Conservation (phyloP, 176 grass and related monocot genomes). For the Aegilops bicornis region DNA sequence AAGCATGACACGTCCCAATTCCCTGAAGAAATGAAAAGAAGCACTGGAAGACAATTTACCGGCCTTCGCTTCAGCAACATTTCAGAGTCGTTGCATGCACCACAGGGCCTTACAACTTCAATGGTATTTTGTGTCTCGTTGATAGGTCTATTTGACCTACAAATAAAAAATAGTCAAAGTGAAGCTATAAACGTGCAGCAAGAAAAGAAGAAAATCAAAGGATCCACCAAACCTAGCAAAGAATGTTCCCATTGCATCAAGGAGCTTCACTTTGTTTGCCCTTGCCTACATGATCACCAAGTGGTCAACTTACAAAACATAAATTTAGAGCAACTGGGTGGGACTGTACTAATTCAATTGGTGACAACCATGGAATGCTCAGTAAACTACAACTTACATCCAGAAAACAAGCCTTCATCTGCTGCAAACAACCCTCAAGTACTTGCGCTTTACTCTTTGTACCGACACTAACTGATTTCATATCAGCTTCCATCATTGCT, state of each 20-base stretch:
- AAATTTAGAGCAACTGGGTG: slow-evolving; percentile 14
- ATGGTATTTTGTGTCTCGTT: slow-evolving; percentile 47
- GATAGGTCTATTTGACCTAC: slow-evolving; percentile 65
- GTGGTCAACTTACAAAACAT: background rate
- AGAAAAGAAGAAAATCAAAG: slow-evolving; percentile 17
- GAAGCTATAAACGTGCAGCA: slow-evolving; percentile 19
- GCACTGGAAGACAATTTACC: slow-evolving; percentile 47
- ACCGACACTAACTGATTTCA: slow-evolving; percentile 95
- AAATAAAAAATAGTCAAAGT: slow-evolving; percentile 24
- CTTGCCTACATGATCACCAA: slow-evolving; percentile 55
- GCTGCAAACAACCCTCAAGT: slow-evolving; percentile 84
- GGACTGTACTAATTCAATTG: background rate
- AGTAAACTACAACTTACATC: slow-evolving; percentile 68
- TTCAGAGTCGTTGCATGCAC: slow-evolving; percentile 66
- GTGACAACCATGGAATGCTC: background rate
- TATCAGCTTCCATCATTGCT: slow-evolving; percentile 97
- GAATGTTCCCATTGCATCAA: slow-evolving; percentile 90
- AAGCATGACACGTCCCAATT: background rate
- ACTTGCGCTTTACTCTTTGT: slow-evolving; percentile 89
- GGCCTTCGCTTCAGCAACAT: slow-evolving; percentile 70
- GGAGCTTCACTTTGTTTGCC: slow-evolving; percentile 75
- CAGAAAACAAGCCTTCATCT: slow-evolving; percentile 95
- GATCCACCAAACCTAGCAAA: slow-evolving; percentile 66
- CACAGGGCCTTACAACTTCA: slow-evolving; percentile 75
- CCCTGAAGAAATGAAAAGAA: slow-evolving; percentile 6